Evolutionary conservation across 164 flowering plant genomes (phyloP), one percentile per base, ranked within the genome.

Genomic region (Akebia trifoliata): DNA sequence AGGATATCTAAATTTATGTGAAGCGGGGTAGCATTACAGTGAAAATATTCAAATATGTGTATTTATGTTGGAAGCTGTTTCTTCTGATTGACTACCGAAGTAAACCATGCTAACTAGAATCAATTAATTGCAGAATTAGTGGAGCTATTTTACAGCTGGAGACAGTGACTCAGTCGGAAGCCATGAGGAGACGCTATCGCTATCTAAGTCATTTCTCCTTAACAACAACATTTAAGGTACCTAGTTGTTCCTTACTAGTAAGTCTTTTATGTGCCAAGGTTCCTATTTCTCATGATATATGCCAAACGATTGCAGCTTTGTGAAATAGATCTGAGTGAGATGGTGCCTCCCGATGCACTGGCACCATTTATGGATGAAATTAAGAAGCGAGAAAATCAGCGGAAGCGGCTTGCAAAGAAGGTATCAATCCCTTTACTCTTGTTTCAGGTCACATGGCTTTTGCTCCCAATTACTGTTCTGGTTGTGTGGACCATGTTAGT

Each of bases 291-390:
- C 30, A 39, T 21, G 15, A 42, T 36, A 6, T 8, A 1, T 40
- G 12, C 11, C 18, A 14, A 28, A 44, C 12, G 2, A 24, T 26
- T 72, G 54, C 87, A 92, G 97, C 81, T 93, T 29, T 90, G 96
- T 76, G 99, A 93, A 71, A 86, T 93, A 72, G 90, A 90, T 77
- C 56, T 90, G 65, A 70, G 75, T 46, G 70, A 66, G 39, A 46
- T 71, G 15, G 62, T 93, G 61, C 97, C 97, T 66, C 66, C 79
- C 47, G 81, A 74, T 54, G 74, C 95, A 21, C 65, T 93, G 56
- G 50, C 74, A 43, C 99, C 96, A 38, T 93, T 90, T 62, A 76
- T 81, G 69, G 91, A 86, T 74, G 97, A 93, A 73, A 87, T 93
- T 63, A 86, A 75, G 80, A 93, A 81, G 74, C 87, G 97, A 22